Percentiles rank a stretch among this genome's conserved stretches.
Evolutionary conservation across 805 yeast genomes (phyloP).

Genomic region (Metschnikowia chrysomelidarum): DNA sequence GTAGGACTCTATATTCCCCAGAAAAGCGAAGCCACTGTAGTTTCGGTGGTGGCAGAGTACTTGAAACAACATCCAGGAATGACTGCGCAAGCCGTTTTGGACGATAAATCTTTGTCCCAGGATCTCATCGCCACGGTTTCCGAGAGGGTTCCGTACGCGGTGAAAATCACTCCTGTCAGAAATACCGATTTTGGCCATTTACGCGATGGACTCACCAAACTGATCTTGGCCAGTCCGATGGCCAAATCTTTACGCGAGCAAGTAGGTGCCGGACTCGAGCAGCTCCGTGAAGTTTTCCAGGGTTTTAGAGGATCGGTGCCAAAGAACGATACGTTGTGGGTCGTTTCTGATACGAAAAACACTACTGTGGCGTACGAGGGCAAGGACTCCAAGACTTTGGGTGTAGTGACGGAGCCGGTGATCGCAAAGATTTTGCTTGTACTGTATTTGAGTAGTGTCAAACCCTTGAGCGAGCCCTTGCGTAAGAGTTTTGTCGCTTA

Average conservation of each 20-base stretch:
- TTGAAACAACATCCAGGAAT: slow-evolving; percentile 8
- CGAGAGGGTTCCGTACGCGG: slow-evolving; percentile 58
- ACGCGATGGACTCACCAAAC: slow-evolving; percentile 83
- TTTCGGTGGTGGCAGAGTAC: slow-evolving; percentile 7
- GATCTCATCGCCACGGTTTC: slow-evolving; percentile 55
- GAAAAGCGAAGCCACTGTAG: slow-evolving; percentile 43
- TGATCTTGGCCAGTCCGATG: slow-evolving; percentile 65
- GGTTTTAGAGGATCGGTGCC: slow-evolving; percentile 68
- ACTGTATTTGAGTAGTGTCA: slow-evolving; percentile 70
- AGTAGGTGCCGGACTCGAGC: slow-evolving; percentile 60
- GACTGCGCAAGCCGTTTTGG: slow-evolving; percentile 25
- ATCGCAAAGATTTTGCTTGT: slow-evolving; percentile 67
- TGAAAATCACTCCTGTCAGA: slow-evolving; percentile 81
- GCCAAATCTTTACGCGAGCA: slow-evolving; percentile 45
- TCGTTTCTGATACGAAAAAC: slow-evolving; percentile 32
- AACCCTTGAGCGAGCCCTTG: slow-evolving; percentile 61
- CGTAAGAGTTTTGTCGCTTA: slow-evolving; percentile 37
- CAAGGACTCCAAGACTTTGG: slow-evolving; percentile 39
- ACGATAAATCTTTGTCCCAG: slow-evolving; percentile 51
- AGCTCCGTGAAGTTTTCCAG: slow-evolving; percentile 59
- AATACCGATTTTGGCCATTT: slow-evolving; percentile 90
- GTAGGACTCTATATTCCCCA: slow-evolving; percentile 76
- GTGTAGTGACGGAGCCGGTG: slow-evolving; percentile 58
- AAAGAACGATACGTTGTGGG: slow-evolving; percentile 63
- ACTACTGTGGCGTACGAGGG: slow-evolving; percentile 15